Evolutionary conservation across 1,284 basidiomycete species (phyloP), one percentile per base, ranked within the genome.

Genomic region (Hemileia vastatrix): DNA sequence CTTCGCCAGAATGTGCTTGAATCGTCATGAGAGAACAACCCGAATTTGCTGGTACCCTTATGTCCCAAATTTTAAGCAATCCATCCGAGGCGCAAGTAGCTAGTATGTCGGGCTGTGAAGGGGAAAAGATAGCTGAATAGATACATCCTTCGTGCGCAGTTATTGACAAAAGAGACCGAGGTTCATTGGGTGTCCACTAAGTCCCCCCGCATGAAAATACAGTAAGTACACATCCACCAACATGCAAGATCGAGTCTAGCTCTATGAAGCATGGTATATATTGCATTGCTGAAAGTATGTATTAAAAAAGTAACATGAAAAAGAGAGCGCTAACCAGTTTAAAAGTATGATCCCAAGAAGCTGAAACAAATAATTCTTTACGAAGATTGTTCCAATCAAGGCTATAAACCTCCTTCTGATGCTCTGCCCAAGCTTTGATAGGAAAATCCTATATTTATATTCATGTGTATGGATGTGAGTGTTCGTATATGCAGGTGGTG

Each of bases 331-430:
- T 60, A 70, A 92, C 92, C 45, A 96, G 74, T 77, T 95, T 93
- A 43, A 94, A 82, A 2, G 82, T 84, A 31, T 89, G 90, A 74
- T 98, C 94, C 94, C 94, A 97, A 21, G 87, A 90, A 1, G 86
- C 83, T 1, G 63, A 64, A 6, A 21, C 83, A 76, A 98, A 97
- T 1, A 83, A 81, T 65, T 90, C 86, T 76, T 98, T 98, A 69
- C 88, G 85, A 64, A 95, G 77, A 76, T 96, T 97, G 67, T 88
- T 93, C 94, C 94, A 98, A 76, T 98, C 90, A 9, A 96, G 83
- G n/a, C 87, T 87, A 78, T 90, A 93, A 4, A 92, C 89, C 74
- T 98, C 94, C 49, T 86, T 83, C 4, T 84, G 83, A 75, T 98
- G 94, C 77, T 97, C 94, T 68, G 89, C 85, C 93, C 93, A 98